These are phyloP conservation scores for Ammopiptanthus mongolicus DNA, from an alignment of 306 rosid genomes.

Conservation along the genomic window DNA sequence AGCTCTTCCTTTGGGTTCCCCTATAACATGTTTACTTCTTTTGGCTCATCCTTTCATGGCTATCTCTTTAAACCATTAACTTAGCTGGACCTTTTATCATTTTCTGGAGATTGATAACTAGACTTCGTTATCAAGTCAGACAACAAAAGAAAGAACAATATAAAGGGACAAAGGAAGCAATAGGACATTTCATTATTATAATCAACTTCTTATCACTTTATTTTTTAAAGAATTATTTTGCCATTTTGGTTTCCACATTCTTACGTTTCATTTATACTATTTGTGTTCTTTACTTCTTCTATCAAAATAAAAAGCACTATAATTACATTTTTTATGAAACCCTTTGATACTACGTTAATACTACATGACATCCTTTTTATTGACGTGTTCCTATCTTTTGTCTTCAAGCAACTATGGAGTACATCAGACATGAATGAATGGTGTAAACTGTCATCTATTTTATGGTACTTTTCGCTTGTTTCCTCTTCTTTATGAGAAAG, in stretches of 20 bases:
- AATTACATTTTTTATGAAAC: not conserved
- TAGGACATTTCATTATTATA: not conserved
- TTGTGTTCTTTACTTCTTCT: not conserved
- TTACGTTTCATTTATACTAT: not conserved
- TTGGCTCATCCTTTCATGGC: not conserved
- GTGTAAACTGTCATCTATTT: not conserved
- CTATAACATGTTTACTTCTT: not conserved
- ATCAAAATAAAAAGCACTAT: slow-evolving; percentile 6
- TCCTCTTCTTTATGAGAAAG: not conserved
- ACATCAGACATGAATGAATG: not conserved
- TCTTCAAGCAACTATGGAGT: not conserved
- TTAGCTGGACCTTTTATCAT: not conserved
- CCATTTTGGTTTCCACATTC: slow-evolving; percentile 21
- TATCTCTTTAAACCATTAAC: not conserved
- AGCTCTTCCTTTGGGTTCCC: not conserved
- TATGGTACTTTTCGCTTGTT: not conserved
- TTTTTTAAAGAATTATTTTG: not conserved
- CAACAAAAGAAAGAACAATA: not conserved
- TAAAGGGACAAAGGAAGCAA: not conserved
- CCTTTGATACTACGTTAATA: slow-evolving; percentile 14
- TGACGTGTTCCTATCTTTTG: not conserved
- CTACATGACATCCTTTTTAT: not conserved
- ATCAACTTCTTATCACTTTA: not conserved
- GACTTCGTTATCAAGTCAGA: not conserved
- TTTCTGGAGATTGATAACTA: slow-evolving; percentile 8